phyloP scores from a whole-genome alignment of 1,284 basidiomycete genomes.

The Malassezia restricta region DNA sequence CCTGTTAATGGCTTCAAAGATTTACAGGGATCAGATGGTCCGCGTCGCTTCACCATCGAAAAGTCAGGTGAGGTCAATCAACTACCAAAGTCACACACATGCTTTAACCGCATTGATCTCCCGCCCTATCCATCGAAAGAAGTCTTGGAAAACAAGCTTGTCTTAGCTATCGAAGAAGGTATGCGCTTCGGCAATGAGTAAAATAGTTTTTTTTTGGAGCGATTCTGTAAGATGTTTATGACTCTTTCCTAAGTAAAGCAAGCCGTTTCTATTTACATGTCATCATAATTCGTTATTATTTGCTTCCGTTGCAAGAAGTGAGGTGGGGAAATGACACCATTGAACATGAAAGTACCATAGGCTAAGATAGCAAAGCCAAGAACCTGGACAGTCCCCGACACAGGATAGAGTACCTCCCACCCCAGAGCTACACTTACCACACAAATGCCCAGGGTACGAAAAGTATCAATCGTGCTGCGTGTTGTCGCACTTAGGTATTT shows the following conservation, averaged over 20 bases:
- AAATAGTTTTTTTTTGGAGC: background rate
- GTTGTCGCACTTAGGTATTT: constrained; percentile 47
- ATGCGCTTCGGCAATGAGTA: constrained; percentile 43
- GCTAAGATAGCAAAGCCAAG: constrained; percentile 80
- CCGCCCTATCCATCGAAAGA: constrained; percentile 41
- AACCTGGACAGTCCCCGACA: constrained; percentile 73
- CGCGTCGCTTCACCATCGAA: constrained; percentile 49
- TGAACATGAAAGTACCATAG: constrained; percentile 52
- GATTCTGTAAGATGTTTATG: background rate
- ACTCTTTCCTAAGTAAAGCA: too few species aligned
- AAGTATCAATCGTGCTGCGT: constrained; percentile 70
- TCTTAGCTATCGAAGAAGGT: constrained; percentile 41
- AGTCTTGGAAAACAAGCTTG: constrained; percentile 42
- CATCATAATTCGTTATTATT: too few species aligned
- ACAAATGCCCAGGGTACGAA: constrained; percentile 79
- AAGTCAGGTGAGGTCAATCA: constrained; percentile 42
- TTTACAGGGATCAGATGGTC: constrained; percentile 90
- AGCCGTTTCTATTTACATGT: too few species aligned
- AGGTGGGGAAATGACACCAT: constrained; percentile 35
- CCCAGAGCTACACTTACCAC: constrained; percentile 50
- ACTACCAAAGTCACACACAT: constrained; percentile 44
- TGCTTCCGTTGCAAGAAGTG: background rate
- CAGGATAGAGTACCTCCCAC: constrained; percentile 78
- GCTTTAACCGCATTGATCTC: constrained; percentile 46
- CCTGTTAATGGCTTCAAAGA: constrained; percentile 99